Base-by-base conservation (phyloP, 768 basidiomycete genomes). In the Phallus indusiatus region DNA sequence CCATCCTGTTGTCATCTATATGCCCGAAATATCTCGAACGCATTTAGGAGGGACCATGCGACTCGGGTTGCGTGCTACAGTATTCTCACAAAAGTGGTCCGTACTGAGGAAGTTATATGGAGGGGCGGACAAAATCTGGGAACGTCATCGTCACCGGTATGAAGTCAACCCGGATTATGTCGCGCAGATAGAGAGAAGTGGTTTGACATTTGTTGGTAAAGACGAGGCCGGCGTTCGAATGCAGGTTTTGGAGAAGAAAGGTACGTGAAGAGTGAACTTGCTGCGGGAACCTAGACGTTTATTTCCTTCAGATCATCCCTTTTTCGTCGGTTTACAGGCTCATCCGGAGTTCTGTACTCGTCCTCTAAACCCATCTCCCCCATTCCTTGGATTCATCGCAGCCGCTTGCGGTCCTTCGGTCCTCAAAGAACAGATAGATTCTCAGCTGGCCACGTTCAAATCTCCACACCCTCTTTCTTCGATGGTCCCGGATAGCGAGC, bases 1-100 rank as follows among this genome's bases (percentile, higher is more conserved):
- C n/a, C 75, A 86, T 63, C 89, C 88, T 1, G 78, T 94, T 58
- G 78, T 97, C 72, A 79, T 98, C 65, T 98, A 94, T 81, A 99
- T 99, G 96, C 96, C 96, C 17, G 96, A 99, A 70, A 90, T 99
- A 65, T 96, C 93, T 11, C 88, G 87, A 69, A 97, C 94, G 12
- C 94, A 98, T 64, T 92, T 98, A 83, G 96, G 96, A 54, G 96
- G 96, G 20, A 99, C 95, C n/a, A 99, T 99, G 96, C 86, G 96
- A 12, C 81, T 97, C n/a, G 96, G 96, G 21, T 78, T 98, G 47
- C 84, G 95, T n/a, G 93, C 95, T 3, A 99, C 95, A 1, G 81
- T 97, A 51, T 97, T 98, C 70, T 85, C 83, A 1, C 86, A 86
- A 66, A 66, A 70, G 17, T 90, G 86, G 86, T 86, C 85, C 51